Evolutionary conservation across 2,329 filamentous ascomycete species (phyloP).

Genomic region (Didymella pomorum): DNA sequence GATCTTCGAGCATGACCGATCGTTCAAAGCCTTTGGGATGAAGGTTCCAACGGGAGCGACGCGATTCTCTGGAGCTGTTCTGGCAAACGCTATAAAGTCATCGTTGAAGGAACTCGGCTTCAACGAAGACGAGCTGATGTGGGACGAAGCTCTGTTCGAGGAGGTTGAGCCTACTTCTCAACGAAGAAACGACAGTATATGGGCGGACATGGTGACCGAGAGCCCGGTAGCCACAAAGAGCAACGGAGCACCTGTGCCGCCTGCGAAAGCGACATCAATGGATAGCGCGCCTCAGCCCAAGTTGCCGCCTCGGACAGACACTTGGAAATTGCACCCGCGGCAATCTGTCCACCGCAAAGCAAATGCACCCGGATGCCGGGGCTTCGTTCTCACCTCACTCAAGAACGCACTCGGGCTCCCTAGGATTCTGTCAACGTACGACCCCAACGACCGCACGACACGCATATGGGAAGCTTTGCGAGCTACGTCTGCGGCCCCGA

Average conservation of each 20-base stretch:
- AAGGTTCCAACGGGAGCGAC: constrained; percentile 49
- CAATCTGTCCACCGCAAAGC: constrained; percentile 47
- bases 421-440: constrained; percentile 49
- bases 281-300: constrained; percentile 30
- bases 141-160: constrained; percentile 52
- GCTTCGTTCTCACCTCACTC: constrained; percentile 50
- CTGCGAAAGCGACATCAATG: constrained; percentile 15
- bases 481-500: constrained; percentile 60
- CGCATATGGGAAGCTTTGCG: constrained; percentile 61
- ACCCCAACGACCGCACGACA: constrained; percentile 51
- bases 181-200: constrained; percentile 45
- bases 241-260: constrained; percentile 19
- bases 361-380: constrained; percentile 46
- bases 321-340: constrained; percentile 47
- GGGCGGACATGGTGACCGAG: constrained; percentile 44
- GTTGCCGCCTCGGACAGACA: constrained; percentile 28
- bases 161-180: constrained; percentile 40
- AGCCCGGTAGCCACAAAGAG: constrained; percentile 36
- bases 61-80: constrained; percentile 48
- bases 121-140: constrained; percentile 50
- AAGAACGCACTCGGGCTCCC: constrained; percentile 51
- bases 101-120: constrained; percentile 46
- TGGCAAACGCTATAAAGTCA: constrained; percentile 49
- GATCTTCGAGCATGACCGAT: constrained; percentile 51
- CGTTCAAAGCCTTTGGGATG: constrained; percentile 44